Evolutionary conservation across 306 rosid genomes (phyloP), one percentile per base, ranked within the genome.

Genomic region (Sicyos baderoa): DNA sequence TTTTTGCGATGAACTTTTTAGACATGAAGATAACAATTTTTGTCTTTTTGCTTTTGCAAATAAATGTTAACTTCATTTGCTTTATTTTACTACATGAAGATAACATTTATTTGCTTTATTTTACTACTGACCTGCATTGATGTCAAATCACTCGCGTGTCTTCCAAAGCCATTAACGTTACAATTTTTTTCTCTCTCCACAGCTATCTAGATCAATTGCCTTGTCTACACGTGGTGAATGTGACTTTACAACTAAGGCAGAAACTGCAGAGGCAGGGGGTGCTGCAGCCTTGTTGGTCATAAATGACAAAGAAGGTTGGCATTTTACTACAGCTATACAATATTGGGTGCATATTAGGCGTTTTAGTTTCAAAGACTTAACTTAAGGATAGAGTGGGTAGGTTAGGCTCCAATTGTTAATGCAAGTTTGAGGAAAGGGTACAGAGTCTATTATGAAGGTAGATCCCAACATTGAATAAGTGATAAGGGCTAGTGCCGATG

Each of bases 181-280:
- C 45, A 7, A 2, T 40, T 40, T 57, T 11, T 65, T 40, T 57
- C 3, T 65, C 52, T 44, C 23, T n/a, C 49, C 79, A 75, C 79
- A 94, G 97, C 70, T 90, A 80, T 82, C 88, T 71, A 90, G 96
- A 23, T 80, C 89, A 55, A 74, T 84, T 82, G 88, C 84, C 82
- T 52, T 94, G 76, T 76, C 90, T 13, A 50, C 10, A 12, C 97
- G 99, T 21, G 99, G 99, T 72, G 84, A 27, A 27, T 94, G 99
- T 74, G 99, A 94, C 83, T 94, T 85, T 82, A 66, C 89, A 9
- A 50, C 47, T 35, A 94, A 94, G 81, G 99, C 96, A 27, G 59
- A 70, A 67, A 37, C 76, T 32, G 96, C 88, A 55, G 84, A 88
- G 74, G 78, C 85, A 1, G 88, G 73, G 70, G 96, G 97, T 70